Conservation (phyloP, 148 eudicot species). For the Spergularia marina region DNA sequence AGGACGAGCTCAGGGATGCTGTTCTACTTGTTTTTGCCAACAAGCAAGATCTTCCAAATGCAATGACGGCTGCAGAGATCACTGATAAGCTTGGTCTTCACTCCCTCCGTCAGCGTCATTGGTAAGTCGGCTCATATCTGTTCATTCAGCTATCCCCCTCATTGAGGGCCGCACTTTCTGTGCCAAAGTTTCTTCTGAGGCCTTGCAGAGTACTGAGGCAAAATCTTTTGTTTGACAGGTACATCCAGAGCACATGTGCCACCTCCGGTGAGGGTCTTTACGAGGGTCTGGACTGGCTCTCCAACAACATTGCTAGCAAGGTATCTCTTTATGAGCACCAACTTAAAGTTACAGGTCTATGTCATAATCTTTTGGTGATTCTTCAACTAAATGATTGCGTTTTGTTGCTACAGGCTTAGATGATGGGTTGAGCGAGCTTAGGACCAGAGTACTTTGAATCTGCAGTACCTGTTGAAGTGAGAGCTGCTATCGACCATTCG, state of each 20-base stretch:
- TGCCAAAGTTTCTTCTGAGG: too few species aligned
- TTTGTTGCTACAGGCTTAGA: constrained; percentile 22
- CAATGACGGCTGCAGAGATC: constrained; percentile 59
- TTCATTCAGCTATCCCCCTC: too few species aligned
- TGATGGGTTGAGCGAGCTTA: constrained; percentile 15
- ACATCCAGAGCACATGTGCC: constrained; percentile 55
- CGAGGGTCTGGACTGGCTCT: constrained; percentile 57
- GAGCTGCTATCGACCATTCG: constrained; percentile 18
- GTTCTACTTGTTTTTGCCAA: constrained; percentile 59
- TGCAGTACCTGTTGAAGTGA: constrained; percentile 16
- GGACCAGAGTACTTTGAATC: constrained; percentile 14
- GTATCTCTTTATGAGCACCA: constrained; percentile 9
- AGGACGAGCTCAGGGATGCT: constrained; percentile 67
- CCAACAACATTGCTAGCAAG: constrained; percentile 58
- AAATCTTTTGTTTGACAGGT: constrained; percentile 29
- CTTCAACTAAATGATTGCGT: background rate
- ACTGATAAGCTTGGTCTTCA: constrained; percentile 67
- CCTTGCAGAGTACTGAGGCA: background rate
- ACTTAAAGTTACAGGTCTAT: background rate
- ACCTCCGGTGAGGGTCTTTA: constrained; percentile 55
- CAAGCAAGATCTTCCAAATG: constrained; percentile 70
- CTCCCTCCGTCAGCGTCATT: constrained; percentile 65
- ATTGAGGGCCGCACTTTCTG: background rate
- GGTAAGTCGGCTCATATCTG: constrained; percentile 23
- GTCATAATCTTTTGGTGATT: background rate